Conservation (phyloP, 768 basidiomycete species). For the Xerocomellus amylosporus region DNA sequence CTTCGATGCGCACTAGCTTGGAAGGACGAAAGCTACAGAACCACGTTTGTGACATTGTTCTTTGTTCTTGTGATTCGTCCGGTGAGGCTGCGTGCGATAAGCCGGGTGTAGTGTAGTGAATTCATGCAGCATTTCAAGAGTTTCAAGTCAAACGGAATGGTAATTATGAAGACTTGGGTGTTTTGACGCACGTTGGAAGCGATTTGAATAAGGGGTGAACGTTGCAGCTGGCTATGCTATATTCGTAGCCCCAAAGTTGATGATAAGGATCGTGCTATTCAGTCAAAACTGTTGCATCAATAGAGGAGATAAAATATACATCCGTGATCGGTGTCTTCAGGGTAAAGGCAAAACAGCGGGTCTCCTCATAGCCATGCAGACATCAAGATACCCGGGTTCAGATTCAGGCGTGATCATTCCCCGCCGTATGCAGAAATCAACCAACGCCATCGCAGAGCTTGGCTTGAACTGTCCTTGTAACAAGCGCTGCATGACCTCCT, state of each 20-base stretch:
- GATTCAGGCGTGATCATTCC: constrained; percentile 29
- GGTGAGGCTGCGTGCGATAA: neutral
- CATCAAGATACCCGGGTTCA: constrained; percentile 21
- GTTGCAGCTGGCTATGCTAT: neutral
- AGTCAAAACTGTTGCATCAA: neutral
- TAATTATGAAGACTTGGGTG: too few species aligned
- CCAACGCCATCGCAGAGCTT: constrained; percentile 41
- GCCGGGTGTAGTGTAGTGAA: neutral
- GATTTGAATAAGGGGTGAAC: neutral
- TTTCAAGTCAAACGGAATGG: neutral
- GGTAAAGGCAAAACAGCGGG: constrained; percentile 21
- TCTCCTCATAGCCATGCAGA: constrained; percentile 24
- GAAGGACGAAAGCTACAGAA: neutral
- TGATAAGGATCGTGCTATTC: neutral
- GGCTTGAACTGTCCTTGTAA: constrained; percentile 39
- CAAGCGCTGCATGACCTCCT: constrained; percentile 34
- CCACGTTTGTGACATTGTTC: neutral
- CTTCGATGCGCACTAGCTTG: neutral
- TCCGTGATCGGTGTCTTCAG: neutral
- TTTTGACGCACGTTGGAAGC: neutral
- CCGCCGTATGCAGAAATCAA: constrained; percentile 42
- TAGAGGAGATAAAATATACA: neutral
- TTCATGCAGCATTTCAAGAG: neutral
- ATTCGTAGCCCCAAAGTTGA: neutral
- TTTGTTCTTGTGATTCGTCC: neutral